Conservation (phyloP, 345 rosid genomes). For the Kernera saxatilis region DNA sequence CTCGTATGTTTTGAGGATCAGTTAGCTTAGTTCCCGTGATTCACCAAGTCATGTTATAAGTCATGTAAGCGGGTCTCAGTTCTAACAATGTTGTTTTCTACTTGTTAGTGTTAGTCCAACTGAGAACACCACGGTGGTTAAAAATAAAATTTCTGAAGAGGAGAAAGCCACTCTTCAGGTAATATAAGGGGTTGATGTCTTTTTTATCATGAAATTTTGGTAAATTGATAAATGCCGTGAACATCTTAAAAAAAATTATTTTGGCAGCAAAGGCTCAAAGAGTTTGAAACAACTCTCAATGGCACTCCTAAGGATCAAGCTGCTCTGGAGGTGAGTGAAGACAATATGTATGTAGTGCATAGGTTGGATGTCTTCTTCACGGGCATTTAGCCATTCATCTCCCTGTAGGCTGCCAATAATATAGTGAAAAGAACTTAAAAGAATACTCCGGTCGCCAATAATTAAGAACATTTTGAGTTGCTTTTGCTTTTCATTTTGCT, state of each 20-base stretch:
- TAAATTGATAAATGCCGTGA: background rate
- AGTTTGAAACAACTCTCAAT: slow-evolving; percentile 56
- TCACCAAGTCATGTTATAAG: slow-evolving; percentile 3
- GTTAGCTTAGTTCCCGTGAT: background rate
- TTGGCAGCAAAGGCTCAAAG: slow-evolving; percentile 69
- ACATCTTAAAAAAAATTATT: background rate
- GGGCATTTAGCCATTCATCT: background rate
- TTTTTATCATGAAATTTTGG: background rate
- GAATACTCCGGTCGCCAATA: background rate
- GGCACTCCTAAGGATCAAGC: slow-evolving; percentile 59
- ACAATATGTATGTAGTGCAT: background rate
- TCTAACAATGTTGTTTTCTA: slow-evolving; percentile 1
- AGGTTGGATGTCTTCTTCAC: background rate
- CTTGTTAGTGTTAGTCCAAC: slow-evolving; percentile 48
- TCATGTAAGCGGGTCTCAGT: slow-evolving; percentile 1
- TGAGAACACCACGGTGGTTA: slow-evolving; percentile 43
- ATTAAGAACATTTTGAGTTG: background rate
- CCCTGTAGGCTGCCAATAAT: background rate
- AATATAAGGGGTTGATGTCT: background rate
- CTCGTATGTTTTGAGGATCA: background rate
- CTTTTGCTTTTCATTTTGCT: background rate
- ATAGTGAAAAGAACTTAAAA: background rate
- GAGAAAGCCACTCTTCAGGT: slow-evolving; percentile 76
- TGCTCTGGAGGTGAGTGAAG: slow-evolving; percentile 76
- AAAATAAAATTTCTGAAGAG: slow-evolving; percentile 61